Base-by-base conservation (phyloP, 1,139 yeast genomes). In the Kazachstania sp. region DNA sequence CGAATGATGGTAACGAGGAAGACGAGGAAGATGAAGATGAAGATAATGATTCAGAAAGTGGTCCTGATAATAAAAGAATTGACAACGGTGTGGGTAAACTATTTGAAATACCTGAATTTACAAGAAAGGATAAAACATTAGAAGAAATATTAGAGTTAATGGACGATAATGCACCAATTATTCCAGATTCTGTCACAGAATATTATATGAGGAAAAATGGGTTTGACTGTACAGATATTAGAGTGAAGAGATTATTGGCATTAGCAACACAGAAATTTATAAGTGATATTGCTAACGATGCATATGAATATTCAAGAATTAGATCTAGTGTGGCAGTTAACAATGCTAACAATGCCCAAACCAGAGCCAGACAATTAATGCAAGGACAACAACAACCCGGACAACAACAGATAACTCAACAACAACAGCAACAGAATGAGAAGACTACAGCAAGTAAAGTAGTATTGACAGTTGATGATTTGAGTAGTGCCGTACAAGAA, bases 181-280 rank as follows among this genome's bases (percentile, higher is more conserved):
- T 94, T 40, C 99, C 99, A 0, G 98, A 94, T 63, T 94, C 95
- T 0, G 97, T 94, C n/a, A 86, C 96, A 0, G 97, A 92, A 61
- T 92, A 87, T 65, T 92, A 92, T 60, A 70, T 94, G 45, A 82
- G 90, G 20, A 84, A 84, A 60, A 84, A 90, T 51, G 99, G 99
- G 38, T 83, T 94, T 59, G 86, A 83, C 51, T 79, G 95, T 29
- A 76, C 83, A 36, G 95, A 88, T 60, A 70, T 79, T 9, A 77
- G 90, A 51, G 83, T 92, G 52, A 88, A 90, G 61, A 74, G 97
- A 49, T 71, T 94, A 41, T 71, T 94, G 46, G 97, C 97, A 0
- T 71, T 94, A 49, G 97, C 98, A 0, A 90, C 98, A 0, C 98
- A 94, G 61, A 92, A 94, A 63, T 94, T 94, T 64, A 77, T 94